Base-by-base conservation (phyloP, 1,139 yeast species). In the Yamadazyma blattariae region DNA sequence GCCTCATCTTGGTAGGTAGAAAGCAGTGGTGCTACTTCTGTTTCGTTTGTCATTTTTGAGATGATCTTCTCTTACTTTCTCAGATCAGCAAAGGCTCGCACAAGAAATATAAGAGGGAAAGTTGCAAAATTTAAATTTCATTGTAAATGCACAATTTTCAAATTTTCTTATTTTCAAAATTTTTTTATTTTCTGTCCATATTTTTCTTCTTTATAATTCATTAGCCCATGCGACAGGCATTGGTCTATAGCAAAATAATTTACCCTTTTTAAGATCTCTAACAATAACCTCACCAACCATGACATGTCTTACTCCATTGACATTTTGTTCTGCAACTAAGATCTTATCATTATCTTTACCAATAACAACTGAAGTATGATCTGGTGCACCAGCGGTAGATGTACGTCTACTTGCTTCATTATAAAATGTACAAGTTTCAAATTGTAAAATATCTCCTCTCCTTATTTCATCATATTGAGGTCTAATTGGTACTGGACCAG, bases 361-460 rank as follows among this genome's bases (percentile, higher is more conserved):
- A n/a, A 71, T 49, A 1, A 82, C 82, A 13, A 82, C 70, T 1
- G 85, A 62, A 0, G 90, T 82, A 51, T 82, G 90, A 52, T 82
- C 77, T 2, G 90, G 90, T 7, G 65, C 64, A 0, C 90, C 90
- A 2, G 58, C 70, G 2, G 60, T 59, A 37, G 52, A 55, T 1
- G 57, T 55, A 3, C 44, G 30, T 13, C 63, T 64, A 44, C 33
- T 50, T 32, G 40, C 53, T 30, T 36, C 57, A 51, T 48, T 57
- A 48, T 57, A 58, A 46, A 82, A 77, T 15, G 58, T 56, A 38
- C 79, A 74, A 3, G 57, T 45, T 30, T 59, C 62, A 40, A 59
- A 68, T 44, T 69, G 75, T 10, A 69, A 39, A 19, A 69, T 58
- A 42, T 69, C 75, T 11, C 75, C 75, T 40, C 67, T 50, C 42